phyloP scores from a whole-genome alignment of 2,329 filamentous ascomycete species.

The Aspergillus sp. region DNA sequence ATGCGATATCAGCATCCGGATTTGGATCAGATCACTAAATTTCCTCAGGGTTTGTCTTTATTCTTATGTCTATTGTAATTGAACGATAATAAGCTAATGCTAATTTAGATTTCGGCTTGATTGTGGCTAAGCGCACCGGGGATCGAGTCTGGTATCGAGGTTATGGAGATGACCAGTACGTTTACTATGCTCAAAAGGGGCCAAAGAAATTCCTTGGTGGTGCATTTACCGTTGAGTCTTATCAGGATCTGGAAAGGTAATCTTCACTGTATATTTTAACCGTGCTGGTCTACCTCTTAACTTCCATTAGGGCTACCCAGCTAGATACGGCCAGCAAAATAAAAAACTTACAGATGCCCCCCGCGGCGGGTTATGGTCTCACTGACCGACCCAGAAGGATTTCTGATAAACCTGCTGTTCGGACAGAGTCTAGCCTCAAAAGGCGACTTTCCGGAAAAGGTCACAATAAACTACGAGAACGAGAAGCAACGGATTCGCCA shows the following conservation, averaged over 20 bases:
- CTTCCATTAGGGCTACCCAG: constrained; percentile 31
- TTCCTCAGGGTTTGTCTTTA: constrained; percentile 9
- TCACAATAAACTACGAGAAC: constrained; percentile 19
- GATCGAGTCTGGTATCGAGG: constrained; percentile 52
- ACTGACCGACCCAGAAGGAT: constrained; percentile 14
- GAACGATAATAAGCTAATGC: no score
- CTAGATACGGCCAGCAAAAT: constrained; percentile 46
- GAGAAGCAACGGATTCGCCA: constrained; percentile 21
- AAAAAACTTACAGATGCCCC: constrained; percentile 31
- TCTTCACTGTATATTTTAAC: background rate
- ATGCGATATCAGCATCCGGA: constrained; percentile 50
- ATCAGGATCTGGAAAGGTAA: constrained; percentile 44
- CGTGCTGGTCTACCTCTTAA: background rate
- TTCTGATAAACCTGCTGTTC: constrained; percentile 10
- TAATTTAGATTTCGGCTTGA: constrained; percentile 23
- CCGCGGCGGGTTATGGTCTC: constrained; percentile 11
- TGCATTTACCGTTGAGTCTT: constrained; percentile 50
- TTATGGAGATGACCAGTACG: constrained; percentile 53
- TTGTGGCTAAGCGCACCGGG: constrained; percentile 18
- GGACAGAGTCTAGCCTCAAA: constrained; percentile 12
- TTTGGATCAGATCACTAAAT: constrained; percentile 37
- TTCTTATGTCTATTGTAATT: background rate
- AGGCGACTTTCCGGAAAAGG: constrained; percentile 11
- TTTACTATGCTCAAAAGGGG: constrained; percentile 50
- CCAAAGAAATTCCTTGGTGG: constrained; percentile 47